Evolutionary conservation across 1,284 basidiomycete species (phyloP).

Genomic region (Trichosporon faecale): DNA sequence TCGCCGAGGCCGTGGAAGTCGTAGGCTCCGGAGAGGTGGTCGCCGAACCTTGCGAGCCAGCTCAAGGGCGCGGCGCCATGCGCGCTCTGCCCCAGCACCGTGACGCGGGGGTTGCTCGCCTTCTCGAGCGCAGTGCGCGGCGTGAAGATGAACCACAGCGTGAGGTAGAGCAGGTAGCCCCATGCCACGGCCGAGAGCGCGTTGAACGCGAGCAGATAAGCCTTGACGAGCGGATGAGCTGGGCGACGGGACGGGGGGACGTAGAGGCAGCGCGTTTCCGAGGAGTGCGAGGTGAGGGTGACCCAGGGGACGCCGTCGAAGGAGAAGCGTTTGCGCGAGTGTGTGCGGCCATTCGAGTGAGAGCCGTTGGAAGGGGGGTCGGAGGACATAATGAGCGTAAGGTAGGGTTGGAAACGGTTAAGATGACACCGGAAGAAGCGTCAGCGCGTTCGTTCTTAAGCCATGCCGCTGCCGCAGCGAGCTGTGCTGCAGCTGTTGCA

Average conservation of each 20-base stretch:
- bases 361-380: too few relatives aligned
- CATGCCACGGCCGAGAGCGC: slow-evolving; percentile 67
- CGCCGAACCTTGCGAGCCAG: slow-evolving; percentile 49
- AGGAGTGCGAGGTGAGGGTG: not conserved
- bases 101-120: not conserved
- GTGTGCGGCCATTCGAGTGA: not conserved
- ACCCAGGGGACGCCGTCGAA: not conserved
- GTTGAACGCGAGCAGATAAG: slow-evolving; percentile 78
- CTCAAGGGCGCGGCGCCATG: slow-evolving; percentile 8
- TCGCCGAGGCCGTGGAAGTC: slow-evolving; percentile 57
- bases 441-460: not conserved
- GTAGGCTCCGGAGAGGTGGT: slow-evolving; percentile 58
- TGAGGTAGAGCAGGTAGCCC: slow-evolving; percentile 63
- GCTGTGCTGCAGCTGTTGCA: too few relatives aligned
- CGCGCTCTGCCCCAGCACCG: slow-evolving; percentile 17
- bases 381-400: not conserved
- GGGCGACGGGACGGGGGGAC: not conserved
- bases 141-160: slow-evolving; percentile 44
- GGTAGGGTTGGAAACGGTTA: not conserved
- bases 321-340: slow-evolving; percentile 7
- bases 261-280: not conserved
- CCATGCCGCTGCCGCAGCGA: not conserved
- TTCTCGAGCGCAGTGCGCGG: slow-evolving; percentile 24
- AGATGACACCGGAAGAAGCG: not conserved
- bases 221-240: slow-evolving; percentile 41